A percentile compares a stretch with the other conserved stretches of the same genome.
Evolutionary conservation across 768 basidiomycete species (phyloP).

Genomic region (Termitomyces bulborhizus): DNA sequence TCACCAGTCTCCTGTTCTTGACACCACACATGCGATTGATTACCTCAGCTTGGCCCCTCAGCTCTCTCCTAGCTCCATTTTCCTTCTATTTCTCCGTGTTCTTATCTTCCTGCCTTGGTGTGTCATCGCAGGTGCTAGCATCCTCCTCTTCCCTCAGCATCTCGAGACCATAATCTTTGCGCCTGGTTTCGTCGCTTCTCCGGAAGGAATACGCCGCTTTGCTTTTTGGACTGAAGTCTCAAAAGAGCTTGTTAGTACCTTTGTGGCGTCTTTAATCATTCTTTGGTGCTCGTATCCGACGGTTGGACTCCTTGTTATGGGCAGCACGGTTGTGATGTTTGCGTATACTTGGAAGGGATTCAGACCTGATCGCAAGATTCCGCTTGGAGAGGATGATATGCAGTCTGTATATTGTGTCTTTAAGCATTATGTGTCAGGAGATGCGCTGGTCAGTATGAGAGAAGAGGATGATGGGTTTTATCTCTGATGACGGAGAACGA

Average conservation of each 20-base stretch:
- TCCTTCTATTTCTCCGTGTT: constrained; percentile 17
- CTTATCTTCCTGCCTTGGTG: constrained; percentile 41
- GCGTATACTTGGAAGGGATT: constrained; percentile 32
- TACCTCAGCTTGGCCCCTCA: background rate
- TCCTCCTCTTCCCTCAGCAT: constrained; percentile 29
- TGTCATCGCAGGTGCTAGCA: constrained; percentile 33
- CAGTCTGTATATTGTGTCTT: constrained; percentile 29
- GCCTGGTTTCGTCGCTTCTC: constrained; percentile 23
- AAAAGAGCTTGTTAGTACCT: constrained; percentile 30
- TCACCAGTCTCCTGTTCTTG: background rate
- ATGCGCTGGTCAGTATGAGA: constrained; percentile 5
- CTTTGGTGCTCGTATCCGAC: constrained; percentile 23
- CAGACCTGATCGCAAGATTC: constrained; percentile 22
- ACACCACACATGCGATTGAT: constrained; percentile 2
- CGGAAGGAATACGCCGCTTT: constrained; percentile 30
- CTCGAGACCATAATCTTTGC: constrained; percentile 31
- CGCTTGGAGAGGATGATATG: constrained; percentile 34
- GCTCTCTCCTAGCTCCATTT: constrained; percentile 9
- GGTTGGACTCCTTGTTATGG: constrained; percentile 18
- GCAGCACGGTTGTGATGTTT: constrained; percentile 22
- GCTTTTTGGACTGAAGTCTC: constrained; percentile 34
- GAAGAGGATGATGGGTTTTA: constrained; percentile 10
- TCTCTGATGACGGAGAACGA: constrained; percentile 2
- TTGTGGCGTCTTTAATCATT: constrained; percentile 23
- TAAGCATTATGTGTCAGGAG: constrained; percentile 3